Conservation (phyloP, 2,329 filamentous ascomycete species). For the Endoconidiophora laricicola region DNA sequence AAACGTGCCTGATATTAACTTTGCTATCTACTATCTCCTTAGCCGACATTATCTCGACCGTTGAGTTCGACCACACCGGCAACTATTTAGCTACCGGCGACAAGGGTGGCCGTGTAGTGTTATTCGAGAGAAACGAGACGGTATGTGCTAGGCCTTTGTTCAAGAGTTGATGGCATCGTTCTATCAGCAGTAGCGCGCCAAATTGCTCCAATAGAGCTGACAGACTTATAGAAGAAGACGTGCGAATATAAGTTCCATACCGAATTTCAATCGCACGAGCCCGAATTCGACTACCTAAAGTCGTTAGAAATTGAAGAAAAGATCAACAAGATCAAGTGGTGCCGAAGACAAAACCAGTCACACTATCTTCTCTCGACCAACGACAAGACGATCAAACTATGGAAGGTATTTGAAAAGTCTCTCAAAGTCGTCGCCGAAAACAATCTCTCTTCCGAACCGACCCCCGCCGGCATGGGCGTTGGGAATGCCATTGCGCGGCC, state of each 20-base stretch:
- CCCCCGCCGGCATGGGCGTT: conserved; percentile 56
- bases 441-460: conserved; percentile 88
- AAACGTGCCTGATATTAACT: no score
- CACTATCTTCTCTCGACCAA: conserved; percentile 97
- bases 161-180: no score
- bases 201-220: no score
- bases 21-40: conserved; percentile 3
- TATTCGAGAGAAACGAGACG: conserved; percentile 90
- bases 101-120: conserved; percentile 69
- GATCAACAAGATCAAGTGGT: conserved; percentile 99
- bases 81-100: conserved; percentile 85
- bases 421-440: conserved; percentile 98
- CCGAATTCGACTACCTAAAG: conserved; percentile 98
- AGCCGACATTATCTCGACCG: conserved; percentile 85
- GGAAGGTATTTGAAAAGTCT: conserved; percentile 99
- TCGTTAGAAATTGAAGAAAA: conserved; percentile 99
- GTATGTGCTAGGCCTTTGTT: conserved; percentile 33
- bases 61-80: conserved; percentile 79
- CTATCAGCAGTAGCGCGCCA: no score
- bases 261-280: conserved; percentile 98
- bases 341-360: conserved; percentile 89
- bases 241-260: conserved; percentile 99
- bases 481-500: conserved; percentile 56
- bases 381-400: conserved; percentile 99
- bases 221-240: conserved; percentile 70